Evolutionary conservation across 192 early-diverging fungal species (phyloP).

Genomic region (Irineochytrium annulatum): DNA sequence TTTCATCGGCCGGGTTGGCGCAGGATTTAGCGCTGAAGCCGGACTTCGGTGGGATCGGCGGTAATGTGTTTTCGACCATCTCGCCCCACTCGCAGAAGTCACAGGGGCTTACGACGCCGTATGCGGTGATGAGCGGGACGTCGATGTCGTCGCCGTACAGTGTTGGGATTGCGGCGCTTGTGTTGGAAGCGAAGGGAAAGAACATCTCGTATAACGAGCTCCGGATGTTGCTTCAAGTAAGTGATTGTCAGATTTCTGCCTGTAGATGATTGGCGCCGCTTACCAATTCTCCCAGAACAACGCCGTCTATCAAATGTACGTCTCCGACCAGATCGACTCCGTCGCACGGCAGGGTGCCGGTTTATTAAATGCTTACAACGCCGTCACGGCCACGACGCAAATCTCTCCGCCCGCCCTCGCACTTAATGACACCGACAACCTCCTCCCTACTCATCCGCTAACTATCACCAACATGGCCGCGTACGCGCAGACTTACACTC

Average conservation of each 20-base stretch:
- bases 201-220: no score
- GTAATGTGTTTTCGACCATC: conserved; percentile 15
- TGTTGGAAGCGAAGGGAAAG: not conserved
- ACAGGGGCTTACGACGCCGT: not conserved
- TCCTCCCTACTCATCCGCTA: conserved; percentile 15
- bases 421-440: conserved; percentile 46
- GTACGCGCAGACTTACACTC: conserved; percentile 25
- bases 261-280: no score
- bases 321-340: conserved; percentile 13
- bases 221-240: no score
- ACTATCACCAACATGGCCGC: conserved; percentile 35
- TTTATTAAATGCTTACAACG: conserved; percentile 43
- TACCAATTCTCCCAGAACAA: conserved; percentile 18
- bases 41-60: conserved; percentile 39
- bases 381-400: conserved; percentile 28
- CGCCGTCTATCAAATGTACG: conserved; percentile 1
- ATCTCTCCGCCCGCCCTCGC: conserved; percentile 45
- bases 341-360: conserved; percentile 48
- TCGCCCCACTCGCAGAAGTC: not conserved
- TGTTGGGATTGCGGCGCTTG: not conserved
- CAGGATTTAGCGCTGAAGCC: conserved; percentile 63
- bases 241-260: no score
- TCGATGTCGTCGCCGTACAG: not conserved
- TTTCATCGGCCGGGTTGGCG: conserved; percentile 72
- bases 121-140: not conserved